Percentiles rank a stretch among this genome's conserved stretches.
Conservation (phyloP, 2,329 filamentous ascomycete species). For the Cryphonectria naterciae region DNA sequence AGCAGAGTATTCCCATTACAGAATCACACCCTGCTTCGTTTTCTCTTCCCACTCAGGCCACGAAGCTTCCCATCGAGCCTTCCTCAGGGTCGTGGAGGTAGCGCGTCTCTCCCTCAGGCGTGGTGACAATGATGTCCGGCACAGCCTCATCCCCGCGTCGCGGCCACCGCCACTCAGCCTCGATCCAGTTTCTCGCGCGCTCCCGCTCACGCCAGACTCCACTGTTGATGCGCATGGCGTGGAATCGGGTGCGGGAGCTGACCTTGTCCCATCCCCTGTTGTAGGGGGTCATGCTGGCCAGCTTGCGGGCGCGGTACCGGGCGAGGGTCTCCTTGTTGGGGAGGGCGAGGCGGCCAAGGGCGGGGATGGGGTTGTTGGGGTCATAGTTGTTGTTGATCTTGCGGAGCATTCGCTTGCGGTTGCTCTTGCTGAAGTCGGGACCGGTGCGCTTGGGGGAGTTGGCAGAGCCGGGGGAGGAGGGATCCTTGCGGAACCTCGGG, state of each 20-base stretch:
- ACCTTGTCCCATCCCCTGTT: neutral
- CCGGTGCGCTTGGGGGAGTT: neutral
- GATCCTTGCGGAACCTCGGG: too few species aligned
- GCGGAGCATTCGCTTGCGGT: neutral
- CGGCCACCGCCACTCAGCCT: neutral
- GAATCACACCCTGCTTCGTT: neutral
- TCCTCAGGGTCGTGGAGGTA: neutral
- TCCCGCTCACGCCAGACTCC: neutral
- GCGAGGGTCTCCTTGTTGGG: neutral
- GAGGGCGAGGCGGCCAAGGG: neutral
- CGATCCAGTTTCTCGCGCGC: neutral
- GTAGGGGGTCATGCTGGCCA: neutral
- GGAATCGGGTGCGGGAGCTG: neutral
- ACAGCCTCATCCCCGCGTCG: neutral
- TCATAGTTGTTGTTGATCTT: neutral
- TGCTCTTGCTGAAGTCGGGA: neutral
- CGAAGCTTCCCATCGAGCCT: too few species aligned
- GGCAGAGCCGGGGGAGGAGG: too few species aligned
- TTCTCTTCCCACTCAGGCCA: neutral
- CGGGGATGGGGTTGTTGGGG: neutral
- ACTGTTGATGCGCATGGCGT: neutral
- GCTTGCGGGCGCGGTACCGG: neutral
- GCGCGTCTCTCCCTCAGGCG: neutral
- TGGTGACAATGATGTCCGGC: neutral
- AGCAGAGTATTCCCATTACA: neutral